These are phyloP conservation scores for Neonothopanus nambi DNA, from an alignment of 1,284 basidiomycete species.

Conservation along the genomic window DNA sequence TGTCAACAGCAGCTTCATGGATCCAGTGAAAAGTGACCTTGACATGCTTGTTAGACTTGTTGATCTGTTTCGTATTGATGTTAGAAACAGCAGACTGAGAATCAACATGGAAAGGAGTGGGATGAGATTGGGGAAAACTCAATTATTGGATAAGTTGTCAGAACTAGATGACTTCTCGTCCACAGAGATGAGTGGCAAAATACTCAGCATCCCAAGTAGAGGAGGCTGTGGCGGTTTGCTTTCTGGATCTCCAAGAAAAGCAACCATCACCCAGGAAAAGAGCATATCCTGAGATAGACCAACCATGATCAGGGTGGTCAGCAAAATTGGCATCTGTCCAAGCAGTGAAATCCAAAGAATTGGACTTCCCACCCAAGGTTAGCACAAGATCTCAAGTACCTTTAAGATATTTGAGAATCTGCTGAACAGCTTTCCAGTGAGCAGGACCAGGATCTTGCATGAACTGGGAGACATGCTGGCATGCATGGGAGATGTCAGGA, in stretches of 20 bases:
- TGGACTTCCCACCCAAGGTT: slow-evolving; percentile 14
- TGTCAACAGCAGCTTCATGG: slow-evolving; percentile 17
- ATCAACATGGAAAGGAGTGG: background rate
- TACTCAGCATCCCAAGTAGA: slow-evolving; percentile 18
- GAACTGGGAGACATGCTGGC: slow-evolving; percentile 23
- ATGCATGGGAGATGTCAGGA: slow-evolving; percentile 27
- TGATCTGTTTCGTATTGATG: background rate
- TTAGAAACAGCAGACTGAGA: background rate
- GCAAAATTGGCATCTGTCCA: slow-evolving; percentile 15
- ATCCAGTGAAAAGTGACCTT: slow-evolving; percentile 28
- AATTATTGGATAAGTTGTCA: slow-evolving; percentile 3
- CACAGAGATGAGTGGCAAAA: background rate
- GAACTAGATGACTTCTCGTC: background rate
- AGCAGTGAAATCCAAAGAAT: background rate
- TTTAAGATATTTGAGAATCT: slow-evolving; percentile 29
- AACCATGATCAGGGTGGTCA: slow-evolving; percentile 5
- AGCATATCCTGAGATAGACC: slow-evolving; percentile 17
- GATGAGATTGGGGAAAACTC: background rate
- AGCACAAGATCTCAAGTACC: slow-evolving; percentile 23
- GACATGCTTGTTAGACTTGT: slow-evolving; percentile 30
- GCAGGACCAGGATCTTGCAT: slow-evolving; percentile 19
- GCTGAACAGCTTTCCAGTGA: slow-evolving; percentile 27
- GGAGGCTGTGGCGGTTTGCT: slow-evolving; percentile 15
- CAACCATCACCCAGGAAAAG: slow-evolving; percentile 13
- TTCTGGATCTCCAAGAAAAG: slow-evolving; percentile 15